phyloP scores from a whole-genome alignment of 2,329 filamentous ascomycete species.

The Phyllosticta ampelicida region DNA sequence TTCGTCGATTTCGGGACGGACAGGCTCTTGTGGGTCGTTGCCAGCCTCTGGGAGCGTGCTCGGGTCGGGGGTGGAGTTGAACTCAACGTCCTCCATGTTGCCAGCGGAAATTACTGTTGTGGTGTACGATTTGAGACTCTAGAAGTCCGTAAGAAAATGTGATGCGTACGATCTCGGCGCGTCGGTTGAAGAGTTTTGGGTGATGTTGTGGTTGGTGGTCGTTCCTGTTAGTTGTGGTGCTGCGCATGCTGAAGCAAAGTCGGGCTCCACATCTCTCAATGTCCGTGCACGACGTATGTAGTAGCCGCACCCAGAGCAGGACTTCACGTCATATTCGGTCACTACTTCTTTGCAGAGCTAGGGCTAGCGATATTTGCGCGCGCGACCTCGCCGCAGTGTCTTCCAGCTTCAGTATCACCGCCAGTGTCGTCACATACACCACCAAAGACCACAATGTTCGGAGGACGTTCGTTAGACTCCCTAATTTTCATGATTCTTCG shows the following conservation, averaged over 20 bases:
- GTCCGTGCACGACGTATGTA: background rate
- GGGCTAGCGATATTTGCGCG: constrained; percentile 3
- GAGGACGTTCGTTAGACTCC: constrained; percentile 42
- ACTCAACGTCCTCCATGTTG: constrained; percentile 17
- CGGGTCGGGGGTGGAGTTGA: constrained; percentile 29
- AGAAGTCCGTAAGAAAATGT: background rate
- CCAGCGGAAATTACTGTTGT: background rate
- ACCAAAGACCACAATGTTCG: constrained; percentile 43
- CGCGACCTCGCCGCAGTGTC: constrained; percentile 7
- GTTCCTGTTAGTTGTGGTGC: background rate
- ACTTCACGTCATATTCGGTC: background rate
- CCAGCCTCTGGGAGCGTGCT: constrained; percentile 36
- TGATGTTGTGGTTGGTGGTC: background rate
- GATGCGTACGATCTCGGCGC: background rate
- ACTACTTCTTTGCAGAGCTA: background rate
- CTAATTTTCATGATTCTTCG: too few species aligned
- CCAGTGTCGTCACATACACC: background rate
- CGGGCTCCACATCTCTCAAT: background rate
- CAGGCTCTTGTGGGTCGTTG: constrained; percentile 35
- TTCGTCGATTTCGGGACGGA: constrained; percentile 38
- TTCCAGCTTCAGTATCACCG: constrained; percentile 9
- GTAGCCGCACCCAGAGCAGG: background rate
- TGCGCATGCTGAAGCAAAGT: background rate
- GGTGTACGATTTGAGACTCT: background rate
- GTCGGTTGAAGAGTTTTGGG: background rate